Percentiles rank a stretch among this genome's conserved stretches.
These are phyloP conservation scores for Malus orientalis DNA, from an alignment of 306 rosid genomes.

Conservation along the genomic window DNA sequence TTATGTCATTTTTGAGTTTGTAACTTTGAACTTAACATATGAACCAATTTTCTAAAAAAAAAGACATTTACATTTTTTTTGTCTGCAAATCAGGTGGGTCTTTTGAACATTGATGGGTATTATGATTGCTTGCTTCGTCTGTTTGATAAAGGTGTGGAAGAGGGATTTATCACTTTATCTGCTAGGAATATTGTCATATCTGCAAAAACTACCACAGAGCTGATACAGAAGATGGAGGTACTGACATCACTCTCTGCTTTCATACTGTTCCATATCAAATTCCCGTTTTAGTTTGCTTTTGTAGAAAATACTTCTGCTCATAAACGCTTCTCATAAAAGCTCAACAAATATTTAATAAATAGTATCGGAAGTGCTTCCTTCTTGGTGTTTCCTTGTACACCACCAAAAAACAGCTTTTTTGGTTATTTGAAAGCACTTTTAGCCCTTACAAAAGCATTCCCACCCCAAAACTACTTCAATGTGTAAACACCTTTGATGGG, in stretches of 20 bases:
- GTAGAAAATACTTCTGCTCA: background rate
- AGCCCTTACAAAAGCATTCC: background rate
- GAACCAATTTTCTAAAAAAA: background rate
- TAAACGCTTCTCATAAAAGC: background rate
- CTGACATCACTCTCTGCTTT: background rate
- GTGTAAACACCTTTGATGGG: background rate
- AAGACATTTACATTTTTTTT: background rate
- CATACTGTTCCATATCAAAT: background rate
- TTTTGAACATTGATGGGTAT: conserved; percentile 17
- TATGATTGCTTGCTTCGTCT: conserved; percentile 21
- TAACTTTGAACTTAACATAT: background rate
- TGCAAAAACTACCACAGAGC: conserved; percentile 10
- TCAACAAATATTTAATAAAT: background rate
- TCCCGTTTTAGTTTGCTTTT: background rate
- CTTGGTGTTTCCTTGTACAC: background rate
- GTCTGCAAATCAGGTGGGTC: conserved; percentile 14
- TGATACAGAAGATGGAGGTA: conserved; percentile 25
- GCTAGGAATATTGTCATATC: conserved; percentile 17
- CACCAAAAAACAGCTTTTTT: background rate
- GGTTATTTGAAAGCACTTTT: background rate
- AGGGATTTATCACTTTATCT: conserved; percentile 16
- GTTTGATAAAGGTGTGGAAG: conserved; percentile 29
- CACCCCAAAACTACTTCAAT: background rate
- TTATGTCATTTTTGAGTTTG: background rate
- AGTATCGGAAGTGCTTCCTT: background rate